Base-by-base conservation (phyloP, 345 rosid genomes). In the Moringa oleifera region DNA sequence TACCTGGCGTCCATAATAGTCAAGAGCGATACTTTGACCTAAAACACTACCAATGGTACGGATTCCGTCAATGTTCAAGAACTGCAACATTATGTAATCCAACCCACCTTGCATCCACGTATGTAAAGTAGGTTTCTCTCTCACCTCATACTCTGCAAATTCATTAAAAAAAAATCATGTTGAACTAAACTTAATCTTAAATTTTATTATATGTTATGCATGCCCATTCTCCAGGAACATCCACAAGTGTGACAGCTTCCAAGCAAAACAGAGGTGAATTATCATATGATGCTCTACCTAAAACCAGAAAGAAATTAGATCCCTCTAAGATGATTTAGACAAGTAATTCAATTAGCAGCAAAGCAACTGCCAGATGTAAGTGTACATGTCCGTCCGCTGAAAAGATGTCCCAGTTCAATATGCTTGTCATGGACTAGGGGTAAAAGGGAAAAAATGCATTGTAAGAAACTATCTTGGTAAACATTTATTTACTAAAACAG, bases 1-100 rank as follows among this genome's bases (percentile, higher is more conserved):
- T 68, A 93, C 99, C 97, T 94, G 99, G 56, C 97, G 90, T 25
- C 89, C 97, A 68, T 94, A 94, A 80, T 94, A 83, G 72, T 94
- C 99, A 21, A 94, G 89, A 53, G 99, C 99, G 59, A 94, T 86
- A 61, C 99, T 90, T 81, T 85, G 99, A 61, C 97, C 99, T 23
- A 90, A 95, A 67, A 94, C 97, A 71, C 97, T 85, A 17, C 99
- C 96, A 59, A 94, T 90, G 53, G 78, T 90, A 59, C 97, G 87
- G 53, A 94, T 90, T 60, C 97, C 97, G 52, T 90, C 99, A 67
- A 78, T 80, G 61, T 88, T 85, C 76, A 94, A 71, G 81, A 72
- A 90, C 79, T 88, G 99, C 75, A 94, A 67, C 97, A 77, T 83
- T 53, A 94, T 85, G 75, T 82, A 82, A 78, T 94, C 99, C 70